These are phyloP conservation scores for Sanguinoderma infundibulare DNA, from an alignment of 1,284 basidiomycete genomes.

Conservation along the genomic window DNA sequence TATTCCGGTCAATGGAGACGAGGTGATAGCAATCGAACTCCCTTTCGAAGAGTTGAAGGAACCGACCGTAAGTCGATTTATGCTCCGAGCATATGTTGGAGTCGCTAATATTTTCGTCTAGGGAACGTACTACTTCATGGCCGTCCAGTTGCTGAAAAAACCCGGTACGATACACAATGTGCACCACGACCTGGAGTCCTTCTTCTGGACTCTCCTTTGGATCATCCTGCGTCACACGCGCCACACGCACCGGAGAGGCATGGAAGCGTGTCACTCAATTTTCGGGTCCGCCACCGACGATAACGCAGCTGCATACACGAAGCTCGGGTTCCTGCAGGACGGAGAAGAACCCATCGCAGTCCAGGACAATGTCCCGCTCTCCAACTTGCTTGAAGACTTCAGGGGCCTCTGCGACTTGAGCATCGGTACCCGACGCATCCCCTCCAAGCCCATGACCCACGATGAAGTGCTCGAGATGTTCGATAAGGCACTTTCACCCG, in stretches of 20 bases:
- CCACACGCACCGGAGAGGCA: background rate
- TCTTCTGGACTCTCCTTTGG: constrained; percentile 25
- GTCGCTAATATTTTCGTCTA: background rate
- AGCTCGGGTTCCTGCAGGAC: background rate
- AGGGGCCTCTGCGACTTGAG: background rate
- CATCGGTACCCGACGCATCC: background rate
- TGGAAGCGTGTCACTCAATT: background rate
- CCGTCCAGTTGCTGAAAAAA: background rate
- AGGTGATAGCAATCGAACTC: background rate
- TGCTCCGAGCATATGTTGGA: background rate
- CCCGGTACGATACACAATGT: constrained; percentile 2
- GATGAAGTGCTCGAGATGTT: constrained; percentile 8
- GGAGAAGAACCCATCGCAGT: background rate
- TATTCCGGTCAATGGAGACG: background rate
- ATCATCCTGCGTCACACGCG: constrained; percentile 17
- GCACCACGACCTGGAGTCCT: constrained; percentile 24
- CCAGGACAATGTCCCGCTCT: background rate
- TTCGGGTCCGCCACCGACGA: background rate
- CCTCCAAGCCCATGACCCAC: background rate
- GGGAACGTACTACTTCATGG: constrained; percentile 25
- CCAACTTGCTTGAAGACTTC: background rate
- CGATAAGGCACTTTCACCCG: constrained; percentile 3
- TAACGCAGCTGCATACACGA: too few relatives aligned
- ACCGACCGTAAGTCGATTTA: constrained; percentile 10
- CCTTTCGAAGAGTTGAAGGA: background rate